A percentile compares a stretch with the other conserved stretches of the same genome.
These are phyloP conservation scores for Cladosporium oxysporum DNA, from an alignment of 2,329 filamentous ascomycete genomes.

Conservation along the genomic window DNA sequence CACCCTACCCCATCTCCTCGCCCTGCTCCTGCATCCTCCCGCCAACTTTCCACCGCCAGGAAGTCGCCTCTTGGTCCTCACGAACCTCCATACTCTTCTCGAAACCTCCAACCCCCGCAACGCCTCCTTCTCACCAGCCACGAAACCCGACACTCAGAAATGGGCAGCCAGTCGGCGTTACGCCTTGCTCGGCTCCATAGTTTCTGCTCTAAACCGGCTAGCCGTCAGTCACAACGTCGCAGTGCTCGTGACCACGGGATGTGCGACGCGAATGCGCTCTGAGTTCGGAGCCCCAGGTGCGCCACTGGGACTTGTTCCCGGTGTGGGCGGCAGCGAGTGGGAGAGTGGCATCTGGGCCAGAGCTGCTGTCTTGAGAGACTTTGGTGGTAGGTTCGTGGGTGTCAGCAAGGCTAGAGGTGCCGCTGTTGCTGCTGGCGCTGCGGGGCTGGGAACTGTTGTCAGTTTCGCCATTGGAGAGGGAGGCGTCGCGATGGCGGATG, in stretches of 20 bases:
- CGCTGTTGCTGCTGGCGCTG: constrained; percentile 42
- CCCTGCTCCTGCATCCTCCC: constrained; percentile 70
- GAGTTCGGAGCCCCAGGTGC: constrained; percentile 34
- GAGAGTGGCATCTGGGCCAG: constrained; percentile 74
- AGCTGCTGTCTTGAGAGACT: constrained; percentile 78
- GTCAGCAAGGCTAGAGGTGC: constrained; percentile 48
- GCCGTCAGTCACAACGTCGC: constrained; percentile 73
- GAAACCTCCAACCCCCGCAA: constrained; percentile 44
- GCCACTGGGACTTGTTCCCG: constrained; percentile 63
- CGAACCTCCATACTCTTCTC: constrained; percentile 74
- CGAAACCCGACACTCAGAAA: constrained; percentile 47
- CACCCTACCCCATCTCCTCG: constrained; percentile 66
- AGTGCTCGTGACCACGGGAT: constrained; percentile 75
- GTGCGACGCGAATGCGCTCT: constrained; percentile 73
- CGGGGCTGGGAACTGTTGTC: constrained; percentile 52
- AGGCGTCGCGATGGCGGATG: not conserved
- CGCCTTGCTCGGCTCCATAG: constrained; percentile 67
- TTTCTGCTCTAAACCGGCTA: constrained; percentile 64
- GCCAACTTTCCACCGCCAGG: constrained; percentile 58
- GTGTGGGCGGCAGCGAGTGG: constrained; percentile 76
- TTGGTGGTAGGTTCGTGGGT: constrained; percentile 46
- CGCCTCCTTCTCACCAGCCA: constrained; percentile 34
- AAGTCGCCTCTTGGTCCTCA: constrained; percentile 72
- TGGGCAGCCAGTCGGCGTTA: constrained; percentile 54
- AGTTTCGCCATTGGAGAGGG: constrained; percentile 47